These are phyloP conservation scores for Dipodascopsis uninucleata DNA, from an alignment of 805 yeast species.

Conservation along the genomic window DNA sequence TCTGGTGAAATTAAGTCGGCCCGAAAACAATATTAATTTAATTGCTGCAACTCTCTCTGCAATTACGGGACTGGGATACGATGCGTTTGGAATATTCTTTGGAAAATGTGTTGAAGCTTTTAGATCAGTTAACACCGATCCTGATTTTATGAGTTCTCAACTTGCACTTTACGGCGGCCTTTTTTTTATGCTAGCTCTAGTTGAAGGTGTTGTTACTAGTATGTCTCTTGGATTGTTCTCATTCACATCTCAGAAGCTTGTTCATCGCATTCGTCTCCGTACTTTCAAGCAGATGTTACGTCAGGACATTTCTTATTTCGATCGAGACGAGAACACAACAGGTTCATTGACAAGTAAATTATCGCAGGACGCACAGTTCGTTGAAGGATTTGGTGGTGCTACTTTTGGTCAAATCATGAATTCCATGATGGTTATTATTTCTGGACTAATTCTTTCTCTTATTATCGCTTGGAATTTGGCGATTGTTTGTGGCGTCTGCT, in stretches of 20 bases:
- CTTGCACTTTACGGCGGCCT: slow-evolving; percentile 17
- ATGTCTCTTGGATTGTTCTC: slow-evolving; percentile 15
- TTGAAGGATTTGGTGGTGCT: slow-evolving; percentile 31
- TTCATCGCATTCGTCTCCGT: slow-evolving; percentile 29
- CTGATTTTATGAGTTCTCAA: slow-evolving; percentile 9
- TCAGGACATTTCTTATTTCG: slow-evolving; percentile 34
- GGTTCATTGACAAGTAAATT: slow-evolving; percentile 32
- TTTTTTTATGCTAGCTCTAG: slow-evolving; percentile 19
- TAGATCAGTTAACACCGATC: slow-evolving; percentile 32
- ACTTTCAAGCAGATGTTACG: slow-evolving; percentile 29
- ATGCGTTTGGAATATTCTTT: slow-evolving; percentile 39
- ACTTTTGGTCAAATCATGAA: slow-evolving; percentile 34
- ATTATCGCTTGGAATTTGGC: slow-evolving; percentile 43
- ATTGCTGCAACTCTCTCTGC: slow-evolving; percentile 27
- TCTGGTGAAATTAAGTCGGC: slow-evolving; percentile 7
- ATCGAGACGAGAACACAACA: slow-evolving; percentile 30
- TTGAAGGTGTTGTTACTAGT: slow-evolving; percentile 15
- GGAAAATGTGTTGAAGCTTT: slow-evolving; percentile 38
- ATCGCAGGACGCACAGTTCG: slow-evolving; percentile 33
- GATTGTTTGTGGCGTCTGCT: slow-evolving; percentile 40
- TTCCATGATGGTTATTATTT: slow-evolving; percentile 37
- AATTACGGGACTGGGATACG: slow-evolving; percentile 39
- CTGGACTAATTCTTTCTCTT: slow-evolving; percentile 36
- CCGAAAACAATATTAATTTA: slow-evolving; percentile 8
- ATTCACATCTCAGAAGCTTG: slow-evolving; percentile 24